Percentiles rank a stretch among this genome's conserved stretches.
Evolutionary conservation across 768 basidiomycete genomes (phyloP).

Genomic region (Cyclocybe cylindracea): DNA sequence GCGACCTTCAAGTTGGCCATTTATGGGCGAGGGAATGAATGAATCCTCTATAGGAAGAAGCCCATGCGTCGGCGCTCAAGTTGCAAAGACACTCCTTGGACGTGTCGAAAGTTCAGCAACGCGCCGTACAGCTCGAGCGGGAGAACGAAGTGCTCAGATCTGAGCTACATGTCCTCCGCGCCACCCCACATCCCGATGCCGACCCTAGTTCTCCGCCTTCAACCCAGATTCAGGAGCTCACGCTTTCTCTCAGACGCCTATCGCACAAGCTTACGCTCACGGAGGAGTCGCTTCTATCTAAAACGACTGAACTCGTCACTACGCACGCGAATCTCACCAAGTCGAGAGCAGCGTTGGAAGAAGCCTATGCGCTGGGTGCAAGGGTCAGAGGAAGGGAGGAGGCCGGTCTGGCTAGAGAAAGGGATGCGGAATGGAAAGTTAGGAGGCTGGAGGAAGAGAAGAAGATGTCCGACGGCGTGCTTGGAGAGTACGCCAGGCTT

Average conservation of each 20-base stretch:
- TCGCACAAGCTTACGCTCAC: slow-evolving; percentile 68
- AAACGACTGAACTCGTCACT: slow-evolving; percentile 47
- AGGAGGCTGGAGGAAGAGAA: slow-evolving; percentile 56
- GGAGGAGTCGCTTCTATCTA: slow-evolving; percentile 52
- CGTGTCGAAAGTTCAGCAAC: slow-evolving; percentile 47
- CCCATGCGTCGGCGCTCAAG: slow-evolving; percentile 62
- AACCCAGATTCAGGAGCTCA: slow-evolving; percentile 50
- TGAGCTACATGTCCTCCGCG: slow-evolving; percentile 58
- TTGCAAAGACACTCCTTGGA: slow-evolving; percentile 66
- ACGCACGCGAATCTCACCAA: slow-evolving; percentile 43
- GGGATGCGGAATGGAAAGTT: slow-evolving; percentile 46
- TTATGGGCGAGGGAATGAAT: too few relatives aligned
- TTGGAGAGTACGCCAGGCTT: slow-evolving; percentile 75
- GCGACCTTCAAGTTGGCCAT: too few relatives aligned
- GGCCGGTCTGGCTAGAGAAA: slow-evolving; percentile 47
- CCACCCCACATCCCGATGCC: slow-evolving; percentile 45
- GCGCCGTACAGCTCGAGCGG: slow-evolving; percentile 48
- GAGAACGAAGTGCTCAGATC: slow-evolving; percentile 59
- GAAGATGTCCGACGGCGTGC: slow-evolving; percentile 62
- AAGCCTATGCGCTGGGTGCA: slow-evolving; percentile 57
- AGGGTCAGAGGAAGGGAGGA: slow-evolving; percentile 57
- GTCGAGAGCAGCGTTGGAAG: slow-evolving; percentile 43
- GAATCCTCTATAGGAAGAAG: slow-evolving; percentile 56
- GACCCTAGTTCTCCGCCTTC: slow-evolving; percentile 25
- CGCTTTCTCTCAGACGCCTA: slow-evolving; percentile 66